A percentile compares a stretch with the other conserved stretches of the same genome.
Conservation (phyloP, 1,139 yeast genomes). For the Meyerozyma smithsonii region DNA sequence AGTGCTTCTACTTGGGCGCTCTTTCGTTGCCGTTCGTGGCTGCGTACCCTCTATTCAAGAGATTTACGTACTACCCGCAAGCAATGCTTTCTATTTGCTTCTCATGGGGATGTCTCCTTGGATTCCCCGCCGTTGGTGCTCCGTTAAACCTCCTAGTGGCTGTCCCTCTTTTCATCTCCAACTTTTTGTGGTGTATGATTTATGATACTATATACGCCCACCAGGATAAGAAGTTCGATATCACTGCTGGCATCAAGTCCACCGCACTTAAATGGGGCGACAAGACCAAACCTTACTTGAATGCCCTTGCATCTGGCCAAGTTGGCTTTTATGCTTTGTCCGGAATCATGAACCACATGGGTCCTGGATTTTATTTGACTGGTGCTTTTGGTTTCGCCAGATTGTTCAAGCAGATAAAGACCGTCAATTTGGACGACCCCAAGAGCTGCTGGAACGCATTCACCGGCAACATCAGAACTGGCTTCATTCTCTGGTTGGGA, state of each 20-base stretch:
- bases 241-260: constrained; percentile 86
- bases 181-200: constrained; percentile 89
- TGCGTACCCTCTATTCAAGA: constrained; percentile 86
- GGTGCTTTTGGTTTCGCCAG: constrained; percentile 67
- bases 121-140: constrained; percentile 92
- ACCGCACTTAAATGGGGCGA: constrained; percentile 94
- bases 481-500: constrained; percentile 74
- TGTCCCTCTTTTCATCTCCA: constrained; percentile 70
- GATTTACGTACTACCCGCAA: constrained; percentile 95
- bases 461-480: constrained; percentile 72
- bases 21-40: constrained; percentile 75
- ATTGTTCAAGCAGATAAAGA: constrained; percentile 58
- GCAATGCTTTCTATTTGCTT: constrained; percentile 75
- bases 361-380: constrained; percentile 75
- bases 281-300: constrained; percentile 63
- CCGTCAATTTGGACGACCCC: constrained; percentile 76
- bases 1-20: constrained; percentile 81
- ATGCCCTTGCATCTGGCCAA: constrained; percentile 63
- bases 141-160: constrained; percentile 71
- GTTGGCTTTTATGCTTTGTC: constrained; percentile 60
- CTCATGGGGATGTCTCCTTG: constrained; percentile 92
- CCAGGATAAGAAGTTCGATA: constrained; percentile 88
- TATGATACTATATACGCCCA: constrained; percentile 97
- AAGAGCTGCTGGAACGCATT: constrained; percentile 79
- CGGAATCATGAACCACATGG: constrained; percentile 78